Percentiles rank a stretch among this genome's conserved stretches.
These are phyloP conservation scores for Camellia oleifera DNA, from an alignment of 179 eudicot genomes.

Conservation along the genomic window DNA sequence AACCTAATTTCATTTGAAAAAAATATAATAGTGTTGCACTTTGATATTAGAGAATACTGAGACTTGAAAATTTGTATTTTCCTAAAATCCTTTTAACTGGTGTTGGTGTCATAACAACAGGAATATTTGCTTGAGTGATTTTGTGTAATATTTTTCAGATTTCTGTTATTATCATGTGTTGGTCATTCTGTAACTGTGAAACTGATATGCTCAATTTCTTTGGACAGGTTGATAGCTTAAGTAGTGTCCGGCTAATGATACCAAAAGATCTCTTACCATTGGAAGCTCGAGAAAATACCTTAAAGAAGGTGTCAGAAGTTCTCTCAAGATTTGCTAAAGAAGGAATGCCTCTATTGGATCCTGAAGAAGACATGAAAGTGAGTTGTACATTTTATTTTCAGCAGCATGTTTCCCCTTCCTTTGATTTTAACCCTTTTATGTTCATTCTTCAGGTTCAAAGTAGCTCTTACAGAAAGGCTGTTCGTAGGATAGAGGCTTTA, in stretches of 20 bases:
- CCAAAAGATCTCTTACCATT: conserved; percentile 83
- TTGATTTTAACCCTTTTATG: conserved; percentile 7
- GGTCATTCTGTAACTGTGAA: background rate
- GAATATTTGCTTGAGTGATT: background rate
- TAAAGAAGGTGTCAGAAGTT: conserved; percentile 90
- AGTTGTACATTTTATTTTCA: background rate
- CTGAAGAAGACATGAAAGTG: conserved; percentile 98
- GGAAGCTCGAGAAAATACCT: conserved; percentile 81
- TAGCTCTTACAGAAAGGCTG: conserved; percentile 73
- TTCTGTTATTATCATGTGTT: background rate
- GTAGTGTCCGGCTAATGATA: conserved; percentile 66
- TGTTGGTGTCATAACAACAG: background rate
- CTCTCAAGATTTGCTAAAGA: conserved; percentile 72
- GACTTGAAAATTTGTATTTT: background rate
- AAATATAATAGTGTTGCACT: background rate
- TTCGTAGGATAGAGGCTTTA: conserved; percentile 80
- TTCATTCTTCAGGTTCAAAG: conserved; percentile 61
- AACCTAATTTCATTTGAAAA: background rate
- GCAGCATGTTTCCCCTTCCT: background rate
- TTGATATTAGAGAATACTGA: background rate
- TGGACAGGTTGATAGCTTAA: conserved; percentile 65
- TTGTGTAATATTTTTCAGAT: conserved; percentile 1
- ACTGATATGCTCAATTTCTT: conserved; percentile 7
- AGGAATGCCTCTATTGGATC: conserved; percentile 85
- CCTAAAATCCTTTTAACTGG: background rate